Evolutionary conservation across 2,329 filamentous ascomycete species (phyloP), one percentile per base, ranked within the genome.

Genomic region (Colletotrichum tamarilloi): DNA sequence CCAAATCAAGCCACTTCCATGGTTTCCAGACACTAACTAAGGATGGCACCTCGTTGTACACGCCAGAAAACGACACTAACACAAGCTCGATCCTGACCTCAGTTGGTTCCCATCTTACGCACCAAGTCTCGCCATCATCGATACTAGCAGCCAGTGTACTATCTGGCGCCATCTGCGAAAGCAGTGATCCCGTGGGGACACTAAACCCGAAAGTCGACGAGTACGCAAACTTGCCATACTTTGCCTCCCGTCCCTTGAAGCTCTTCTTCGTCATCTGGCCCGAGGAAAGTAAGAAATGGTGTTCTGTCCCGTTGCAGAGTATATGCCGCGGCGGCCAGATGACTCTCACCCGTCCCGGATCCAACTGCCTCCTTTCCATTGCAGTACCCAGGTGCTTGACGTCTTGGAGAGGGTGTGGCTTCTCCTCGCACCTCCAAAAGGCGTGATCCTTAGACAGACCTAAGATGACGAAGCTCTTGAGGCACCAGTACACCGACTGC

Each of bases 401-500:
- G 22, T 11, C 3, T 1, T 24, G n/a, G 5, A 58, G 12, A n/a
- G 83, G 81, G 68, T 85, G 82, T 9, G 78, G 76, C 14, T 72
- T 55, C 71, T 87, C 85, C 14, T 82, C 67, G 0, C 77, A 75
- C 0, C 75, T 76, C 86, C 86, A 87, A 63, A 87, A 87, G 0
- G 78, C 74, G 65, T 85, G 79, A 0, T 74, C 70, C 6, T 75
- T 59, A 0, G 78, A 75, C 0, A 87, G 72, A 1, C 77, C 79
- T 0, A 86, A 71, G 0, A 80, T 81, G 12, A 85, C 76, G 14
- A 87, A 81, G 0, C 82, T 82, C 74, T 87, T 87, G 67, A 87
- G 75, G 22, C 83, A 83, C 86, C 85, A 87, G 72, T 87, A 87
- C 0, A 83, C 80, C 0, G 85, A 87, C 74, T 87, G 86, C 0